These are phyloP conservation scores for Solanum hybrid DNA, from an alignment of 305 asterid species.

Conservation along the genomic window DNA sequence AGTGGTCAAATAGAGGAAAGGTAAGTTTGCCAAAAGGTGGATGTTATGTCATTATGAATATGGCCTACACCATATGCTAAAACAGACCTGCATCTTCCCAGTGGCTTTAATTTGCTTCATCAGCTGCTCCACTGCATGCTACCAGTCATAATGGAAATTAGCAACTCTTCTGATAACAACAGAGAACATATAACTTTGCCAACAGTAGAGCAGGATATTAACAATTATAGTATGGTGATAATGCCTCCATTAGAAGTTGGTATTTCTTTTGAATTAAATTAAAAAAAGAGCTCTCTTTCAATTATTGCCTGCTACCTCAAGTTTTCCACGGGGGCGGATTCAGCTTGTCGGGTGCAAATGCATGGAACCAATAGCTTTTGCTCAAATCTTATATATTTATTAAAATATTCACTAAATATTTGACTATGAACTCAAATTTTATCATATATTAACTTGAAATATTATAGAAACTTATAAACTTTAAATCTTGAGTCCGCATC, in stretches of 20 bases:
- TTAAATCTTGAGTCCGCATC: neutral
- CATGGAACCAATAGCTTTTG: neutral
- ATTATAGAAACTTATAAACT: neutral
- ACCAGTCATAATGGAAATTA: slow-evolving; percentile 21
- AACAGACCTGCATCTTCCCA: slow-evolving; percentile 44
- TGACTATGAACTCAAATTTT: neutral
- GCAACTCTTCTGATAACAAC: neutral
- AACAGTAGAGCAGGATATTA: neutral
- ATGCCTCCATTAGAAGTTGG: neutral
- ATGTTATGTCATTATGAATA: slow-evolving; percentile 53
- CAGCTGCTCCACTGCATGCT: slow-evolving; percentile 18
- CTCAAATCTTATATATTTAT: neutral
- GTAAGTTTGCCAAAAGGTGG: slow-evolving; percentile 5
- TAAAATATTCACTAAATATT: neutral
- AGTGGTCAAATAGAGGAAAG: slow-evolving; percentile 67
- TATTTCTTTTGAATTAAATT: neutral
- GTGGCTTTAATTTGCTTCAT: slow-evolving; percentile 22
- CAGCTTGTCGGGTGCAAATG: neutral
- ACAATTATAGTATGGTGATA: neutral
- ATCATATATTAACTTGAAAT: neutral
- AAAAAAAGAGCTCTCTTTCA: neutral
- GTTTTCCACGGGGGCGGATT: neutral
- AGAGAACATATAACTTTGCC: neutral
- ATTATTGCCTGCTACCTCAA: neutral
- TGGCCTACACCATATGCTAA: slow-evolving; percentile 75